Base-by-base conservation (phyloP, 2,329 filamentous ascomycete genomes). In the Aaosphaeria pasadenensis region DNA sequence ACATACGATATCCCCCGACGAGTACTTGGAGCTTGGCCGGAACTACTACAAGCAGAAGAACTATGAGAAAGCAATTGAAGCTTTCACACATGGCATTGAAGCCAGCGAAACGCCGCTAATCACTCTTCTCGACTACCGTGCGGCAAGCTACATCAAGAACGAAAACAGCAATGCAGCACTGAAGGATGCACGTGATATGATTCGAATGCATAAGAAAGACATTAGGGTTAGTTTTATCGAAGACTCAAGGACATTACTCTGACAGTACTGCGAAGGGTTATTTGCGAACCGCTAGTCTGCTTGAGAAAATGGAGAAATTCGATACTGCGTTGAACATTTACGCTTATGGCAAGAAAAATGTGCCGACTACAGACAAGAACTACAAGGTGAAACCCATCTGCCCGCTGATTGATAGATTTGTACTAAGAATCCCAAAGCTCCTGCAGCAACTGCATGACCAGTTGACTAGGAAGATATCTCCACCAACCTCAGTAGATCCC, bases 311-410 rank as follows among this genome's bases (percentile, higher is more conserved):
- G 66, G 71, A 73, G 7, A 82, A 79, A 57, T 62, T 69, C 2
- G 72, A 76, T n/a, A 75, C 74, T 28, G 83, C 83, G 5, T 57
- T 81, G 9, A 73, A 77, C 7, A 75, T 84, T 28, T 85, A 84
- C 63, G 72, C 76, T 29, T 78, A 81, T 58, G 83, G 79, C n/a
- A 66, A 85, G 53, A 79, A 77, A 51, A 74, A 70, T 41, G 69
- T 84, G 17, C 67, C 74, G 7, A 59, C 67, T n/a, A 62, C 69
- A 3, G 56, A 64, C 32, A 57, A 60, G 46, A 59, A 64, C 44
- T 66, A 64, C 54, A 61, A 60, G 54, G 65, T 66, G 49, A 36
- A 36, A n/a, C 33, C 33, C 33, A 36, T 36, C 33, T 9, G n/a
- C 33, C 33, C 33, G 7, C 33, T n/a, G n/a, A 36, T 9, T 36